phyloP scores from a whole-genome alignment of 495 filamentous ascomycete genomes.

The Talaromyces trachyspermus region DNA sequence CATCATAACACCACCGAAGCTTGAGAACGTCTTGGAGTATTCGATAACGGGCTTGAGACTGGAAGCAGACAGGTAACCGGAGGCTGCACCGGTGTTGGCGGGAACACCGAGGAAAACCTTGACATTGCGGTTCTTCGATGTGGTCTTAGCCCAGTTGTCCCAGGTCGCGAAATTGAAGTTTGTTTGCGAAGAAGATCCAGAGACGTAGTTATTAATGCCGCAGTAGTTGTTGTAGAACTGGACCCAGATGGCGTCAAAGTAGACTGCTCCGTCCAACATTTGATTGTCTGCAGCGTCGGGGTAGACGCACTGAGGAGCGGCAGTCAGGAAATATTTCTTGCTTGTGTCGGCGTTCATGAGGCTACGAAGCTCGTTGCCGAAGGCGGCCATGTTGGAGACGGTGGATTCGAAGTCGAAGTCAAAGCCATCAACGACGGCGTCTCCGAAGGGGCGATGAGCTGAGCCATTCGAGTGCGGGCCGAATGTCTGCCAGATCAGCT shows the following conservation, averaged over 20 bases:
- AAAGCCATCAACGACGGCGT: constrained; percentile 61
- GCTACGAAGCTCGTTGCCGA: constrained; percentile 47
- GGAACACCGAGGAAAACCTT: constrained; percentile 63
- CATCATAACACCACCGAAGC: constrained; percentile 65
- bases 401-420: constrained; percentile 58
- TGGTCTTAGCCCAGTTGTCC: constrained; percentile 62
- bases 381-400: constrained; percentile 42
- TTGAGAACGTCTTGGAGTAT: constrained; percentile 45
- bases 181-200: constrained; percentile 35
- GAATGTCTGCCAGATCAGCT: constrained; percentile 61
- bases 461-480: constrained; percentile 37
- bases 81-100: constrained; percentile 48
- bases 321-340: constrained; percentile 53
- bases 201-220: constrained; percentile 47
- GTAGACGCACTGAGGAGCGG: constrained; percentile 60
- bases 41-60: constrained; percentile 40
- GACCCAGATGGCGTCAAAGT: constrained; percentile 59
- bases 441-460: constrained; percentile 54
- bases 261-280: constrained; percentile 43
- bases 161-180: constrained; percentile 65
- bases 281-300: constrained; percentile 55
- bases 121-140: constrained; percentile 52
- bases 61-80: constrained; percentile 46
- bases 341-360: constrained; percentile 43
- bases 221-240: constrained; percentile 76